Conservation (phyloP, 805 yeast species). For the Ogataea degrootiae region DNA sequence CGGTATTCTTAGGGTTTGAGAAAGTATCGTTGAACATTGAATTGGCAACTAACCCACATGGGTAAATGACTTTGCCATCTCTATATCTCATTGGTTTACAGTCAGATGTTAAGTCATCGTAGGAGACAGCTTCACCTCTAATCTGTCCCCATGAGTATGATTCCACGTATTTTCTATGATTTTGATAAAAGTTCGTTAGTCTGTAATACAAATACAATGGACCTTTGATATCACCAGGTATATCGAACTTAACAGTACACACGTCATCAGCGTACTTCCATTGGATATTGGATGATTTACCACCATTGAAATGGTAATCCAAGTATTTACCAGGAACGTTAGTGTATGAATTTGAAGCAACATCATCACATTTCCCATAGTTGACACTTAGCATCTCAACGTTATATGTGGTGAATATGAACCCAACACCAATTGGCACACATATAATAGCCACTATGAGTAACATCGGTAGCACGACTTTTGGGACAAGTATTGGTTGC, state of each 20-base stretch:
- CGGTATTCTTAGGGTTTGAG: constrained; percentile 38
- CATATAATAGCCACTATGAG: constrained; percentile 70
- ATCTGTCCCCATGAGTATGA: constrained; percentile 79
- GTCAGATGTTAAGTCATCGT: constrained; percentile 42
- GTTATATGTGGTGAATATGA: constrained; percentile 69
- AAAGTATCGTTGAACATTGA: constrained; percentile 89
- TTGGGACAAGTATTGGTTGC: constrained; percentile 89
- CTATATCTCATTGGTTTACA: constrained; percentile 48
- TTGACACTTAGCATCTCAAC: constrained; percentile 74
- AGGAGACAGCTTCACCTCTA: constrained; percentile 64
- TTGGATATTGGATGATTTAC: constrained; percentile 31
- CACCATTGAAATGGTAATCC: constrained; percentile 54
- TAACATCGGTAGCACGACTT: constrained; percentile 81
- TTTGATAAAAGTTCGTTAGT: constrained; percentile 87
- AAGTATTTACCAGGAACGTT: constrained; percentile 58
- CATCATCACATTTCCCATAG: constrained; percentile 62
- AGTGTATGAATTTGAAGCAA: constrained; percentile 35
- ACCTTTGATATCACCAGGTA: constrained; percentile 65
- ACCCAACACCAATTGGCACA: constrained; percentile 87
- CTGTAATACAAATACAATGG: constrained; percentile 79
- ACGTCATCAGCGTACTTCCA: constrained; percentile 55
- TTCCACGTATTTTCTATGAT: constrained; percentile 89
- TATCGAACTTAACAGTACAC: constrained; percentile 67
- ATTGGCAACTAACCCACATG: constrained; percentile 94
- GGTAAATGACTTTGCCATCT: constrained; percentile 53